These are phyloP conservation scores for Colletotrichum melonis DNA, from an alignment of 2,329 filamentous ascomycete genomes.

Conservation along the genomic window DNA sequence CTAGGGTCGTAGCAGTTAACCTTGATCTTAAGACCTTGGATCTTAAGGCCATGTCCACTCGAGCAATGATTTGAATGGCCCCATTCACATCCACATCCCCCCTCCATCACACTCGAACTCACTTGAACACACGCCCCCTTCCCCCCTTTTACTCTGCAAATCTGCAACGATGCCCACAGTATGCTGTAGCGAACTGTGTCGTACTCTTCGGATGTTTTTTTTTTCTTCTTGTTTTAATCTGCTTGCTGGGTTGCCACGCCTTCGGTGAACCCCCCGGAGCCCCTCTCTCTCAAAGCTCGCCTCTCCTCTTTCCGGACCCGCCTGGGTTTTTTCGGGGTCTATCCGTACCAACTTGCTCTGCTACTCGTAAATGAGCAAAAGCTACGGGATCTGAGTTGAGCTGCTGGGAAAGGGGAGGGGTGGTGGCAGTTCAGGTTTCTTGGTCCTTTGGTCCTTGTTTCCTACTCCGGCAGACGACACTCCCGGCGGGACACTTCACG, in stretches of 20 bases:
- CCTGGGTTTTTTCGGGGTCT: neutral
- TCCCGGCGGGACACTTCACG: neutral
- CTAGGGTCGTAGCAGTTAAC: slow-evolving; percentile 3
- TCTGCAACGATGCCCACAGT: slow-evolving; percentile 16
- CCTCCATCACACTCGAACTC: neutral
- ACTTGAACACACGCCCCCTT: neutral
- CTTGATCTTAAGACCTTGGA: slow-evolving; percentile 11
- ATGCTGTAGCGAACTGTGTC: slow-evolving; percentile 19
- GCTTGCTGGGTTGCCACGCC: neutral
- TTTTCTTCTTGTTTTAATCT: neutral
- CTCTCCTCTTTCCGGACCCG: neutral
- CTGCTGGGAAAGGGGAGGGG: neutral
- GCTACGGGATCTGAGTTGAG: neutral
- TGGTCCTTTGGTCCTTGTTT: neutral
- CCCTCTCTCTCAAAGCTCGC: neutral
- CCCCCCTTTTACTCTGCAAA: neutral
- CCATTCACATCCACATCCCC: neutral
- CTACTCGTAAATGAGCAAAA: neutral
- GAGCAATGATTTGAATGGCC: neutral
- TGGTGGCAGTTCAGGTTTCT: neutral
- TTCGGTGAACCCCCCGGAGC: neutral
- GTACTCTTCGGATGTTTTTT: slow-evolving; percentile 18
- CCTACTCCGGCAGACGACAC: neutral
- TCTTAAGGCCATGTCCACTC: neutral
- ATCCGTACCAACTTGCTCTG: neutral